Evolutionary conservation across 148 eudicot species (phyloP).

Genomic region (Chenopodium suecicum): DNA sequence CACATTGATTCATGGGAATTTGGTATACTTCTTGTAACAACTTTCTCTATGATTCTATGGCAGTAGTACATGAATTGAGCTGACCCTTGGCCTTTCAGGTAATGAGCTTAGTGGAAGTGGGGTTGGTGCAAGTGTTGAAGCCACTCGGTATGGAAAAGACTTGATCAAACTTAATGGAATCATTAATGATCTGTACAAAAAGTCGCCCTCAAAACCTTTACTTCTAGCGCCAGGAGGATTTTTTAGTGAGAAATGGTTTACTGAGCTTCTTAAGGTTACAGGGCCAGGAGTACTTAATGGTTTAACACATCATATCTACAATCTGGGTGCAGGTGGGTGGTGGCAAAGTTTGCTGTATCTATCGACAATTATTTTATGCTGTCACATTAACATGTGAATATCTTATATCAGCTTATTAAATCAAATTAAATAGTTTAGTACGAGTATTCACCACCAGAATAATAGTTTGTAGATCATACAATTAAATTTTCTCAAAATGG

Average conservation of each 20-base stretch:
- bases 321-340: constrained; percentile 79
- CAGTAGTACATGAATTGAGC: neutral
- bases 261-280: constrained; percentile 62
- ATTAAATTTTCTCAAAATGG: neutral
- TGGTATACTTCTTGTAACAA: constrained; percentile 44
- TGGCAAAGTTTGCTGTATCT: constrained; percentile 23
- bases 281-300: constrained; percentile 59
- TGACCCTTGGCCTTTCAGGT: constrained; percentile 43
- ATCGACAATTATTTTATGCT: neutral
- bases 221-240: constrained; percentile 93
- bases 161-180: constrained; percentile 50
- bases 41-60: neutral
- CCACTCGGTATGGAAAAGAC: constrained; percentile 71
- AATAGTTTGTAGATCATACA: neutral
- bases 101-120: constrained; percentile 91
- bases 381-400: neutral
- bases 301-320: constrained; percentile 81
- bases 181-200: constrained; percentile 47
- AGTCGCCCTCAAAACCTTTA: constrained; percentile 46
- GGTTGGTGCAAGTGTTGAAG: constrained; percentile 69
- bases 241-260: constrained; percentile 67
- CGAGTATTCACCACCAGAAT: neutral
- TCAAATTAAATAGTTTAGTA: neutral
- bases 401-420: neutral
- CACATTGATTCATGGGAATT: constrained; percentile 91